A percentile compares a stretch with the other conserved stretches of the same genome.
phyloP scores from a whole-genome alignment of 2,329 filamentous ascomycete species.

The Cladosporium sp. region DNA sequence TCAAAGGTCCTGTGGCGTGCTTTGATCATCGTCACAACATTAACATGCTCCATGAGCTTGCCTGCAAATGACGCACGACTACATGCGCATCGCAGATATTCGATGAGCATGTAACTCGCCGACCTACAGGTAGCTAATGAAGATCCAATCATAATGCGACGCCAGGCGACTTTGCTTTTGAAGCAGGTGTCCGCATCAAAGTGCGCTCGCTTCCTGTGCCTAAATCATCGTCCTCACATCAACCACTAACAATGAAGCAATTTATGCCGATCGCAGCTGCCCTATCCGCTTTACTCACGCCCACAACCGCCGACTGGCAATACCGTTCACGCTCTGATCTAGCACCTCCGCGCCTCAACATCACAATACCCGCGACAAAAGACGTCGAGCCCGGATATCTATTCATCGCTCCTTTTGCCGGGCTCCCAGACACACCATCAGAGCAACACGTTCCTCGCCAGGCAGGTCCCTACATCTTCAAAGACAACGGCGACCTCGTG shows the following conservation, averaged over 20 bases:
- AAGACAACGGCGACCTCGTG: slow-evolving; percentile 51
- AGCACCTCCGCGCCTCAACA: slow-evolving; percentile 39
- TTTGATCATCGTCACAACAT: not conserved
- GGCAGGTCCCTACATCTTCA: slow-evolving; percentile 54
- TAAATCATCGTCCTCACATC: not conserved
- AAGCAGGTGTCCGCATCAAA: not conserved
- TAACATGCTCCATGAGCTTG: too few species aligned
- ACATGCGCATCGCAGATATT: not conserved
- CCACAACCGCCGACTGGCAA: slow-evolving; percentile 55
- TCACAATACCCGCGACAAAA: slow-evolving; percentile 35
- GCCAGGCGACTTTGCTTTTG: not conserved
- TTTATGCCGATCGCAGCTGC: not conserved
- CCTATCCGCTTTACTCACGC: slow-evolving; percentile 24
- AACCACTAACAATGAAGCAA: not conserved
- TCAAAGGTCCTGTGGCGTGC: not conserved
- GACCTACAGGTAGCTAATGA: not conserved
- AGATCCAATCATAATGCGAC: not conserved
- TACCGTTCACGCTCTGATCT: slow-evolving; percentile 44
- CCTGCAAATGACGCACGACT: not conserved
- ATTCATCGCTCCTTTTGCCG: slow-evolving; percentile 52
- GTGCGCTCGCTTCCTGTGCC: not conserved
- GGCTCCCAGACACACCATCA: slow-evolving; percentile 40
- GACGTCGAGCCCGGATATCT: slow-evolving; percentile 50
- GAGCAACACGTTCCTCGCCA: slow-evolving; percentile 50
- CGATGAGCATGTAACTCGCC: not conserved